These are phyloP conservation scores for Acaromyces ingoldii DNA, from an alignment of 1,284 basidiomycete genomes.

Conservation along the genomic window DNA sequence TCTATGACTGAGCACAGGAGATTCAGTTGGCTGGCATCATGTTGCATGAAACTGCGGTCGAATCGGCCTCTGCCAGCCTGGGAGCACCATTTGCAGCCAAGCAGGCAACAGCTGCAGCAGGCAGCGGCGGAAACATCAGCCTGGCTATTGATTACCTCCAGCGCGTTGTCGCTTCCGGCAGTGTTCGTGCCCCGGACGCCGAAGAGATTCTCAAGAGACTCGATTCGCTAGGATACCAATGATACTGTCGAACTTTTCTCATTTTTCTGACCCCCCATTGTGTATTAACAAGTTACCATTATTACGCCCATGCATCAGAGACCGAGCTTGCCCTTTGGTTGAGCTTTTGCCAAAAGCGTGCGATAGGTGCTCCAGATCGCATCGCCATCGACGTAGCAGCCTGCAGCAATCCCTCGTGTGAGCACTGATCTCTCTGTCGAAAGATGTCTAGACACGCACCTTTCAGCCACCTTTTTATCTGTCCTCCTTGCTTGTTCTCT, in stretches of 20 bases:
- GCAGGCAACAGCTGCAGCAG: slow-evolving; percentile 4
- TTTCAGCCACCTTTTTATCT: slow-evolving; percentile 62
- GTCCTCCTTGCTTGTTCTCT: slow-evolving; percentile 29
- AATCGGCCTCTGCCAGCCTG: no score
- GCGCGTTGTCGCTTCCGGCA: slow-evolving; percentile 43
- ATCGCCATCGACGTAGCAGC: slow-evolving; percentile 78
- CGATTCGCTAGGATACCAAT: slow-evolving; percentile 11
- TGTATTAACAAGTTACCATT: no score
- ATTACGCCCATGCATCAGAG: neutral
- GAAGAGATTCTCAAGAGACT: slow-evolving; percentile 44
- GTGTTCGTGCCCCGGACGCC: slow-evolving; percentile 40
- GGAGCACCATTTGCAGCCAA: no score
- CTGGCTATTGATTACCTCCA: slow-evolving; percentile 45
- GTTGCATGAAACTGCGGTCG: no score
- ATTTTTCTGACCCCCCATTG: no score
- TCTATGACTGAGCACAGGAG: no score
- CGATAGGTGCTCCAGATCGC: slow-evolving; percentile 60
- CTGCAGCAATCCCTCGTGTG: no score
- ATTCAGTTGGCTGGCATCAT: no score
- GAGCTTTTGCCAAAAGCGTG: neutral
- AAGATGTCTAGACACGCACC: slow-evolving; percentile 9
- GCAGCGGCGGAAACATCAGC: slow-evolving; percentile 25
- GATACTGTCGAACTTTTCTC: neutral
- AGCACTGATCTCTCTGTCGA: neutral
- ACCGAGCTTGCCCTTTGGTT: neutral